Percentiles rank a stretch among this genome's conserved stretches.
These are phyloP conservation scores for Ophiostoma tasmaniense DNA, from an alignment of 2,329 filamentous ascomycete genomes.

Conservation along the genomic window DNA sequence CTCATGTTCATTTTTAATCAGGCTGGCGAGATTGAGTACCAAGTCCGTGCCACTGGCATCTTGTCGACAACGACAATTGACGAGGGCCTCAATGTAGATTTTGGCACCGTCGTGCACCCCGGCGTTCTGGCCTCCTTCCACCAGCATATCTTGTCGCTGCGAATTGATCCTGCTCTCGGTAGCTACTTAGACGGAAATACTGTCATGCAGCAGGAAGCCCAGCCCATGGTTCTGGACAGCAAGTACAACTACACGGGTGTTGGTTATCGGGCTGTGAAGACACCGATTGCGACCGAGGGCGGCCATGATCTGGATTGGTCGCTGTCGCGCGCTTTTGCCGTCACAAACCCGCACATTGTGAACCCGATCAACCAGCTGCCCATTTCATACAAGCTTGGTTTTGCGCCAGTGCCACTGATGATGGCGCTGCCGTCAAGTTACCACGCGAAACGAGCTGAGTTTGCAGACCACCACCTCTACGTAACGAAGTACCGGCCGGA, in stretches of 20 bases:
- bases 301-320: conserved; percentile 46
- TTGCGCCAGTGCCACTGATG: conserved; percentile 38
- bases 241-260: conserved; percentile 43
- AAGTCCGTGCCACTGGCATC: conserved; percentile 58
- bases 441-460: conserved; percentile 35
- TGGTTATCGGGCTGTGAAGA: conserved; percentile 36
- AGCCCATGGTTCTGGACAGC: conserved; percentile 34
- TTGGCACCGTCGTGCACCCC: conserved; percentile 41
- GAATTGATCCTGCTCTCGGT: not conserved
- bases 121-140: not conserved
- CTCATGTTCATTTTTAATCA: conserved; percentile 49
- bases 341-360: conserved; percentile 36
- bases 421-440: conserved; percentile 33
- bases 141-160: conserved; percentile 8
- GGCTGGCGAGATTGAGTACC: conserved; percentile 50
- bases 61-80: conserved; percentile 54
- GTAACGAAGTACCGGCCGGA: conserved; percentile 36
- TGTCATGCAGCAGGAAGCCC: conserved; percentile 35
- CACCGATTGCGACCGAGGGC: conserved; percentile 34
- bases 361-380: conserved; percentile 38
- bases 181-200: conserved; percentile 33
- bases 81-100: conserved; percentile 37
- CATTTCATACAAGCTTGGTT: conserved; percentile 38
- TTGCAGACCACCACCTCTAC: conserved; percentile 38
- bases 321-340: conserved; percentile 40